phyloP scores from a whole-genome alignment of 331 rosid species.

The Ulmus americana region DNA sequence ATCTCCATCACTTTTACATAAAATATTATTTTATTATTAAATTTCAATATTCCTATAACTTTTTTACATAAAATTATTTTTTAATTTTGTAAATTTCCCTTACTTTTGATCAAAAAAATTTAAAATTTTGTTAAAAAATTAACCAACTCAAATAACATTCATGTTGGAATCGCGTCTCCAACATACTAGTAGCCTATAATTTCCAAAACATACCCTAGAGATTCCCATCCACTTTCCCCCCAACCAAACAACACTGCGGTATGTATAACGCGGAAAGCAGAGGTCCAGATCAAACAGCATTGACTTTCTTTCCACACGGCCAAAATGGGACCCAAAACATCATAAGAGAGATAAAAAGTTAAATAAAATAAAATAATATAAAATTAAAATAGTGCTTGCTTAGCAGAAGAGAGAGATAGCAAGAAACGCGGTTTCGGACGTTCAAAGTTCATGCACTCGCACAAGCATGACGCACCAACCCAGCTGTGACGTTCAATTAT shows the following conservation, averaged over 20 bases:
- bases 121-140: too few species aligned
- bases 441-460: conserved; percentile 39
- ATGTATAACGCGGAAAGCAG: not conserved
- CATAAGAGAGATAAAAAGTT: not conserved
- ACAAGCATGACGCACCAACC: conserved; percentile 21
- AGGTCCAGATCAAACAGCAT: not conserved
- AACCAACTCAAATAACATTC: too few species aligned
- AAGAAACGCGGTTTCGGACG: conserved; percentile 46
- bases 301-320: not conserved
- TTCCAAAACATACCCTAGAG: not conserved
- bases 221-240: not conserved
- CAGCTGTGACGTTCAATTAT: conserved; percentile 50
- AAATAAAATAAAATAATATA: not conserved
- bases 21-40: too few species aligned
- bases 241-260: not conserved
- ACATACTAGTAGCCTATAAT: not conserved
- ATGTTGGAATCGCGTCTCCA: too few species aligned
- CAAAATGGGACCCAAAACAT: not conserved
- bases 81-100: too few species aligned
- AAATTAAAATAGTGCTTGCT: conserved; percentile 3
- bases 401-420: conserved; percentile 8
- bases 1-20: too few species aligned
- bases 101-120: too few species aligned
- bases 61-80: too few species aligned
- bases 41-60: too few species aligned